Percentiles rank a stretch among this genome's conserved stretches.
phyloP scores from a whole-genome alignment of 2,329 filamentous ascomycete species.

The Sporothrix phasma region DNA sequence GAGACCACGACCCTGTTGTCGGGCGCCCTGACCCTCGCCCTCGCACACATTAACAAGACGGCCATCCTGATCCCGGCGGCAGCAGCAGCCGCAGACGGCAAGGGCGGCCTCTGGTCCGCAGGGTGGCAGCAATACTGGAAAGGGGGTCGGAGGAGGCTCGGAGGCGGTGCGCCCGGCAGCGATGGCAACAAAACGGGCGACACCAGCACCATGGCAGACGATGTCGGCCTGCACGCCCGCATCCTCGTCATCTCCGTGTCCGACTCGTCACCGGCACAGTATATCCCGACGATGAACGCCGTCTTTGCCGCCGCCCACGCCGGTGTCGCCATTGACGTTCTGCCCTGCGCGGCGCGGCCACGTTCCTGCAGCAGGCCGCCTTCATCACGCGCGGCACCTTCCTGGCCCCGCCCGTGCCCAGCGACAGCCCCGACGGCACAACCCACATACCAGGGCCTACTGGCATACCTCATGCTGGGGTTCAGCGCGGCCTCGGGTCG shows the following conservation, averaged over 20 bases:
- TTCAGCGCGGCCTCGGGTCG: constrained; percentile 40
- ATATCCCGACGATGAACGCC: constrained; percentile 97
- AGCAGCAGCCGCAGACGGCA: constrained; percentile 15
- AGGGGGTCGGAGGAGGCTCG: not conserved
- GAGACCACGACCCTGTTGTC: constrained; percentile 78
- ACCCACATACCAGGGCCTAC: constrained; percentile 54
- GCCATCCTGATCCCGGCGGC: constrained; percentile 16
- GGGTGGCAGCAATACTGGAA: constrained; percentile 16
- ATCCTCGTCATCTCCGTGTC: constrained; percentile 88
- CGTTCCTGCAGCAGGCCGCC: constrained; percentile 85
- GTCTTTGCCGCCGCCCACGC: constrained; percentile 91
- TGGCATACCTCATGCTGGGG: constrained; percentile 92
- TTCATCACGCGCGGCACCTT: constrained; percentile 52
- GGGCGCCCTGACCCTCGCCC: constrained; percentile 79
- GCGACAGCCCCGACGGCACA: constrained; percentile 33
- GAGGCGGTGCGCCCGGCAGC: constrained; percentile 29
- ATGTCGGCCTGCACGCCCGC: constrained; percentile 56
- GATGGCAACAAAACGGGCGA: not conserved
- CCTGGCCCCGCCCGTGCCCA: constrained; percentile 31
- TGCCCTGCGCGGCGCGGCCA: constrained; percentile 78
- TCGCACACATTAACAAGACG: constrained; percentile 83
- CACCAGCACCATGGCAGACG: constrained; percentile 19
- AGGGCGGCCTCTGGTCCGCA: not conserved
- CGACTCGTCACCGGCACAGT: constrained; percentile 74
- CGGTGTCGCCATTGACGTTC: constrained; percentile 82